A percentile compares a stretch with the other conserved stretches of the same genome.
Evolutionary conservation across 2,329 filamentous ascomycete genomes (phyloP).

Genomic region (Chaetomiaceae sp.): DNA sequence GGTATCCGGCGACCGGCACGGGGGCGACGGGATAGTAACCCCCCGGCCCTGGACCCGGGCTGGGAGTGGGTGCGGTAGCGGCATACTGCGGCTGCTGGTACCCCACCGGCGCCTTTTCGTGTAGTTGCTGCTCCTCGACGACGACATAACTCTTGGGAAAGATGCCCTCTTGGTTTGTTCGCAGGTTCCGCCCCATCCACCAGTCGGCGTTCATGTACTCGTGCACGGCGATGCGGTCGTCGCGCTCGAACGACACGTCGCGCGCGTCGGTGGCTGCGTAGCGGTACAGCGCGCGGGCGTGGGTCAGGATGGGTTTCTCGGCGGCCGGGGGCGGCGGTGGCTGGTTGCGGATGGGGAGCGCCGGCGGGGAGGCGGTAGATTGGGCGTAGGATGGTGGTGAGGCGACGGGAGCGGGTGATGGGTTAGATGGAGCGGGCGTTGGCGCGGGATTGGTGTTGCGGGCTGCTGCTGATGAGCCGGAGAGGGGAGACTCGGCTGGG

Average conservation of each 20-base stretch:
- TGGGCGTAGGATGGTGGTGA: conserved; percentile 46
- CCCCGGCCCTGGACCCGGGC: conserved; percentile 20
- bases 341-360: conserved; percentile 28
- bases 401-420: conserved; percentile 26
- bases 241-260: conserved; percentile 74
- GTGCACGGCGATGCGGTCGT: conserved; percentile 74
- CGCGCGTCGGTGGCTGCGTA: conserved; percentile 76
- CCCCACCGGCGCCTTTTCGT: background rate
- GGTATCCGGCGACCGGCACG: conserved; percentile 28
- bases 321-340: conserved; percentile 37
- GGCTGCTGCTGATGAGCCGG: conserved; percentile 33
- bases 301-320: conserved; percentile 57
- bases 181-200: conserved; percentile 87
- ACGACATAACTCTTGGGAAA: conserved; percentile 92
- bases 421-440: conserved; percentile 27
- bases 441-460: conserved; percentile 28
- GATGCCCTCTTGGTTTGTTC: conserved; percentile 82
- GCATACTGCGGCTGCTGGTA: conserved; percentile 24
- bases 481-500: conserved; percentile 63
- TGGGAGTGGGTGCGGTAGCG: background rate
- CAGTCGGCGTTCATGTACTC: conserved; percentile 97
- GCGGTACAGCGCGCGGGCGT: conserved; percentile 76
- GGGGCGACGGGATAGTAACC: conserved; percentile 14
- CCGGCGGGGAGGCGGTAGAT: conserved; percentile 37
- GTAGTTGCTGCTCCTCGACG: conserved; percentile 44